Base-by-base conservation (phyloP, 768 basidiomycete genomes). In the Lactarius evosmus region DNA sequence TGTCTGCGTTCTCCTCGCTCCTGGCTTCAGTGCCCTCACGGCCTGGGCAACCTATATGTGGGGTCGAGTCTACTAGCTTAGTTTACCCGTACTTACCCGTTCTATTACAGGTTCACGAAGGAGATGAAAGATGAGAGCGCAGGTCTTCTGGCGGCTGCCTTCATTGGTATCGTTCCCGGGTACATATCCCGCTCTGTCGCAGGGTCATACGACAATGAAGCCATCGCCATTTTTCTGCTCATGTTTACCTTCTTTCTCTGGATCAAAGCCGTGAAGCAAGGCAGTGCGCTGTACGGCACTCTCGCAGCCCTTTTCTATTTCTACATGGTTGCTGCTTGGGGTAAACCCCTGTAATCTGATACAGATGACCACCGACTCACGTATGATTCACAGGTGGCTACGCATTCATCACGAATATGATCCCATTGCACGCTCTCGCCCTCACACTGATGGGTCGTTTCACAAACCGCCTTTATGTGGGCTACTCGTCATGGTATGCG, bases 271-370 rank as follows among this genome's bases (percentile, higher is more conserved):
- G 79, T 98, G 60, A 98, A 98, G 76, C 83, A 85, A 52, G 97
- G 97, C 49, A 96, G 93, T 65, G 95, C 93, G 1, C 83, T 96
- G 65, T 97, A 85, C 69, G 96, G 94, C 25, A 91, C 92, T 29
- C 71, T 92, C 44, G 88, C 97, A 51, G 97, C 95, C 19, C 78
- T 98, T 3, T 98, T 98, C 78, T 99, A 99, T 78, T 98, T 98
- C 70, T 99, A 98, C 83, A 99, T 99, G 97, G 97, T 99, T n/a
- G 96, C 97, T 58, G 97, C 97, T 33, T 99, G 97, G 97, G 97
- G 96, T 90, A 70, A 63, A 83, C 77, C 22, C 4, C 30, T 44
- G 33, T 12, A 33, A 38, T 30, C 22, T 40, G 56, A 9, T 22
- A 34, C 17, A 17, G 22, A 41, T 22, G 22, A 49, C 25, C 30